A percentile compares a stretch with the other conserved stretches of the same genome.
Conservation (phyloP, 257 asterid genomes). For the Ilex asprella region DNA sequence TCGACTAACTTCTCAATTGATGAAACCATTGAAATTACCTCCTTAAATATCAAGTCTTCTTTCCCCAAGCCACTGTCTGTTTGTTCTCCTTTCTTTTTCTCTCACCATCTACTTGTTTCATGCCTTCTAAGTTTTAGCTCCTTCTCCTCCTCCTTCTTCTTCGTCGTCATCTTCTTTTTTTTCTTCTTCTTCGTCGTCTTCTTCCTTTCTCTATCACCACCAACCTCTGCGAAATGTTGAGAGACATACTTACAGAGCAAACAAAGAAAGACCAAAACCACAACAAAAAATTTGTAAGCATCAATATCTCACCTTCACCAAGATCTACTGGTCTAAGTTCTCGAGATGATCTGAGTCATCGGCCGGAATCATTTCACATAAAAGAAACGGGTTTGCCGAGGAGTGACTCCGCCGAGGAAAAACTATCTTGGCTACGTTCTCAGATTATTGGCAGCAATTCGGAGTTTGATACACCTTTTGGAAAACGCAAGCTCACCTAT, state of each 20-base stretch:
- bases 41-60: no score
- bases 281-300: background rate
- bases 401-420: slow-evolving; percentile 20
- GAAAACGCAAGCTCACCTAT: slow-evolving; percentile 56
- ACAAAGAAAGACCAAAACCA: background rate
- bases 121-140: no score
- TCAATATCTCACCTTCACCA: background rate
- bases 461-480: slow-evolving; percentile 52
- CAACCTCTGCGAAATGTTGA: no score
- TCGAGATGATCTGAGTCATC: slow-evolving; percentile 5
- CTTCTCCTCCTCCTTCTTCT: no score
- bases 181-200: background rate
- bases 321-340: no score
- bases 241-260: background rate
- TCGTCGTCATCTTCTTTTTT: no score
- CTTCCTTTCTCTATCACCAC: background rate
- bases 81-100: no score
- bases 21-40: no score
- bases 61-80: no score
- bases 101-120: no score
- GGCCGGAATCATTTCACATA: slow-evolving; percentile 10
- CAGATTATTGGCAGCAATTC: slow-evolving; percentile 43
- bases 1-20: no score
- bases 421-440: slow-evolving; percentile 54
- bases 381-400: slow-evolving; percentile 9